Conservation (phyloP, 1,284 basidiomycete species). For the Fomitopsis schrenkii region DNA sequence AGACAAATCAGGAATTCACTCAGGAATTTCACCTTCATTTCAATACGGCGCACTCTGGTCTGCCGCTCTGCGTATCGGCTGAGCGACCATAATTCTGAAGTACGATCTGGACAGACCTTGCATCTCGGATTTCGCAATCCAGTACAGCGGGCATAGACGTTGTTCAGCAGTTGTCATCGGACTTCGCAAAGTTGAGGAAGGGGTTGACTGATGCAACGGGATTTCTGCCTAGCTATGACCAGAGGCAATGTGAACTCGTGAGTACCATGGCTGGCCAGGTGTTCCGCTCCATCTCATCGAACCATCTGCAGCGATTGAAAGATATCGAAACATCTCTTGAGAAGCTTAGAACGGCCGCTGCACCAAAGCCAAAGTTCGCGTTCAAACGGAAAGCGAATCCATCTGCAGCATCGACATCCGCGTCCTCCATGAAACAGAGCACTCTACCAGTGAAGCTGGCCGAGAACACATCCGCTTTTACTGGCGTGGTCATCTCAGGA, state of each 20-base stretch:
- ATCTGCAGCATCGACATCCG: constrained; percentile 8
- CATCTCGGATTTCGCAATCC: constrained; percentile 30
- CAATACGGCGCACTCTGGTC: constrained; percentile 42
- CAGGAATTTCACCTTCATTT: constrained; percentile 44
- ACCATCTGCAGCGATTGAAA: constrained; percentile 36
- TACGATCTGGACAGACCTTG: constrained; percentile 32
- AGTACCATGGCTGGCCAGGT: constrained; percentile 21
- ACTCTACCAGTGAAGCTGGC: not conserved
- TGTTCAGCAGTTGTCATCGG: constrained; percentile 19
- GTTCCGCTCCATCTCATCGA: not conserved
- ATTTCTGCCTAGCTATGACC: constrained; percentile 69
- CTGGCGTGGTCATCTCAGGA: constrained; percentile 14
- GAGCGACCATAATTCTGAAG: constrained; percentile 5
- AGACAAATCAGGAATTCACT: constrained; percentile 33
- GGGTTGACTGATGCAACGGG: constrained; percentile 56
- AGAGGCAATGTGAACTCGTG: constrained; percentile 66
- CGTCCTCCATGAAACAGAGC: not conserved
- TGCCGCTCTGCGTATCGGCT: constrained; percentile 18
- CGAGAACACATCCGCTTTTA: constrained; percentile 6
- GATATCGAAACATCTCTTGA: constrained; percentile 21
- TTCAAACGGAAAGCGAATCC: constrained; percentile 57
- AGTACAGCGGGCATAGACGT: constrained; percentile 8
- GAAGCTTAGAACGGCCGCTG: constrained; percentile 36
- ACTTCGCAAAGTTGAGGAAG: constrained; percentile 49
- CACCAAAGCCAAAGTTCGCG: constrained; percentile 59